Percentiles rank a stretch among this genome's conserved stretches.
Evolutionary conservation across 768 basidiomycete genomes (phyloP).

Genomic region (Agrocybe pediades): DNA sequence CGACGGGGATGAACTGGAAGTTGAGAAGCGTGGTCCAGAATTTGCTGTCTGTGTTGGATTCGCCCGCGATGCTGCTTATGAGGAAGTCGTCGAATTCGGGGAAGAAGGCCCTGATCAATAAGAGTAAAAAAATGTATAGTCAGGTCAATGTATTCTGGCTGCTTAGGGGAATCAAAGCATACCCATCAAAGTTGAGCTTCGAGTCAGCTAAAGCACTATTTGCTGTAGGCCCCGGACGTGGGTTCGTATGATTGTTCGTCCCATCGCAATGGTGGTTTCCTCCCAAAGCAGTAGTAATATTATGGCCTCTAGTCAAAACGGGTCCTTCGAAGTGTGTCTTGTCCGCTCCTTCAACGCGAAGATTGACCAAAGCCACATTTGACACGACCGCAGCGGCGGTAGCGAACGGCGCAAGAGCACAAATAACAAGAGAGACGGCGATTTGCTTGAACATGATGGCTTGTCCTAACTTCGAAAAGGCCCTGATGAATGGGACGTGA

Average conservation of each 20-base stretch:
- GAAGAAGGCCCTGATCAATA: slow-evolving; percentile 29
- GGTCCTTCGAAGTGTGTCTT: slow-evolving; percentile 40
- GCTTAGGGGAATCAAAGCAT: not conserved
- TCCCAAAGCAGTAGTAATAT: slow-evolving; percentile 37
- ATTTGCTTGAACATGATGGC: slow-evolving; percentile 9
- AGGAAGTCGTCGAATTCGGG: slow-evolving; percentile 43
- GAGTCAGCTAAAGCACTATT: slow-evolving; percentile 44
- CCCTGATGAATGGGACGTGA: no score
- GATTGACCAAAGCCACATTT: slow-evolving; percentile 23
- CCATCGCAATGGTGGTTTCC: slow-evolving; percentile 47
- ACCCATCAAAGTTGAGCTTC: slow-evolving; percentile 44
- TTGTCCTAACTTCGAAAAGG: no score
- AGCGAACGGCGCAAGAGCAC: slow-evolving; percentile 1
- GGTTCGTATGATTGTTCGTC: slow-evolving; percentile 36
- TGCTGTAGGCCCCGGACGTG: slow-evolving; percentile 38
- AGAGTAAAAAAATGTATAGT: not conserved
- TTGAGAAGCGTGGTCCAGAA: slow-evolving; percentile 36
- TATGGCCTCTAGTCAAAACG: slow-evolving; percentile 40
- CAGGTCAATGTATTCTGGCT: not conserved
- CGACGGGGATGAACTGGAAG: no score
- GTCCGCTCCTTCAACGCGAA: slow-evolving; percentile 41
- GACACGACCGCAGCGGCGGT: slow-evolving; percentile 6
- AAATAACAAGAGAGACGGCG: not conserved
- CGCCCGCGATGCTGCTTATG: slow-evolving; percentile 37
- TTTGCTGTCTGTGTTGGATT: slow-evolving; percentile 27